Conservation (phyloP, 805 yeast genomes). For the Hanseniaspora nectarophila region DNA sequence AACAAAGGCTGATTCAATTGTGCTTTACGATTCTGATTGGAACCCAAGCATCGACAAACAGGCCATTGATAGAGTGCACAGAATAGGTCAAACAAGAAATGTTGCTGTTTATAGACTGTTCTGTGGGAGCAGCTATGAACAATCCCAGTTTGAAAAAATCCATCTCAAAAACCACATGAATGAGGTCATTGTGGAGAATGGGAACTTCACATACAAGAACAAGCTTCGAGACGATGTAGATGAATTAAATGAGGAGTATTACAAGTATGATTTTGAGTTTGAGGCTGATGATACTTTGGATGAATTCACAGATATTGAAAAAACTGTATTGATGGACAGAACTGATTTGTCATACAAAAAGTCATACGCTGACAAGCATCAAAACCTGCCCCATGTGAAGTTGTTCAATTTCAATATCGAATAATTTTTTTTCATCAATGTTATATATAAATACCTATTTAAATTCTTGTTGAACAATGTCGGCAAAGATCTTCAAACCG, state of each 20-base stretch:
- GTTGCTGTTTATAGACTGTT: conserved; percentile 72
- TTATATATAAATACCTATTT: background rate
- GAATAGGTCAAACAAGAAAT: conserved; percentile 82
- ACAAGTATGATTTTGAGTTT: conserved; percentile 29
- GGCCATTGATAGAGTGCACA: conserved; percentile 89
- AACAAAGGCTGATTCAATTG: conserved; percentile 78
- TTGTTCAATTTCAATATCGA: conserved; percentile 2
- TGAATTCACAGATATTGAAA: conserved; percentile 11
- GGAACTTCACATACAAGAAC: conserved; percentile 39
- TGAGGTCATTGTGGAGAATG: conserved; percentile 58
- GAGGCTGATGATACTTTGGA: conserved; percentile 20
- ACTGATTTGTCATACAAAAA: background rate
- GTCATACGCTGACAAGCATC: background rate
- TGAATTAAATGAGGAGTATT: conserved; percentile 26
- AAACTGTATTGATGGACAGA: conserved; percentile 7
- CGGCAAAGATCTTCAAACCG: conserved; percentile 16
- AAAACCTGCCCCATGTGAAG: conserved; percentile 4
- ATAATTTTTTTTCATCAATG: background rate
- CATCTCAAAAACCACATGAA: conserved; percentile 71
- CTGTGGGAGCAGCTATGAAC: conserved; percentile 70
- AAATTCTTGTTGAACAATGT: conserved; percentile 15
- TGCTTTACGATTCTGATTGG: conserved; percentile 89
- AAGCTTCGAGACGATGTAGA: conserved; percentile 27
- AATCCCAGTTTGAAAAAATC: conserved; percentile 64
- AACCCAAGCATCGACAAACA: conserved; percentile 94